phyloP scores from a whole-genome alignment of 345 rosid genomes.

The Salix koriyanagi region DNA sequence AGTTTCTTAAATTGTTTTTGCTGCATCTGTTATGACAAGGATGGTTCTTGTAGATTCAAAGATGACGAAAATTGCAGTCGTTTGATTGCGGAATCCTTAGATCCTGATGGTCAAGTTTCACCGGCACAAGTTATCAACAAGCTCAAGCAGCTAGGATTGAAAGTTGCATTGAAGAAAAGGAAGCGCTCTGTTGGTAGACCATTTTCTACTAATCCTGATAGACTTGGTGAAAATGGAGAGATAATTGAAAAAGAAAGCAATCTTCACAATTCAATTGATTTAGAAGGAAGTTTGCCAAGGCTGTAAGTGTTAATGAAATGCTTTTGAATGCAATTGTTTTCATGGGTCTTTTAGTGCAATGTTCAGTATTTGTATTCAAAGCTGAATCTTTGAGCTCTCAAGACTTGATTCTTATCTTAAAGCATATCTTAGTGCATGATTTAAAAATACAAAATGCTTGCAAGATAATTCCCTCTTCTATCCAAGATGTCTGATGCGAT shows the following conservation, averaged over 20 bases:
- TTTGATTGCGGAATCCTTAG: slow-evolving; percentile 65
- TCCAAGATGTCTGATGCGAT: slow-evolving; percentile 15
- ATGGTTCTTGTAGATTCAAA: slow-evolving; percentile 55
- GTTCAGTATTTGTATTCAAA: neutral
- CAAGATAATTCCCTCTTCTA: slow-evolving; percentile 1
- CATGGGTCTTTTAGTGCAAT: neutral
- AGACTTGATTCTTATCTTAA: neutral
- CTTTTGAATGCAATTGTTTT: neutral
- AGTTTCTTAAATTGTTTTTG: slow-evolving; percentile 15
- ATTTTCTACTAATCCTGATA: slow-evolving; percentile 22
- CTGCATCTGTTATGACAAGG: slow-evolving; percentile 21
- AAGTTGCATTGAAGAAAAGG: slow-evolving; percentile 49
- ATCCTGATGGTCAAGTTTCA: slow-evolving; percentile 63
- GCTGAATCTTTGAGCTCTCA: slow-evolving; percentile 6
- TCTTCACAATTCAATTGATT: slow-evolving; percentile 31
- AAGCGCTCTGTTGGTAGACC: slow-evolving; percentile 20
- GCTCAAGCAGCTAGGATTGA: slow-evolving; percentile 79
- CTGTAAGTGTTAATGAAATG: slow-evolving; percentile 43
- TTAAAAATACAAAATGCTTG: neutral
- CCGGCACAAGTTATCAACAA: slow-evolving; percentile 78
- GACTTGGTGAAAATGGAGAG: slow-evolving; percentile 27
- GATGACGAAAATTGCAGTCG: slow-evolving; percentile 51
- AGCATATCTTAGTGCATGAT: neutral
- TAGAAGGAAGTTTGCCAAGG: slow-evolving; percentile 27
- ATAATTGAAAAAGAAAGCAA: slow-evolving; percentile 22